Conservation (phyloP, 176 grass and related monocot genomes). For the Lolium rigidum region DNA sequence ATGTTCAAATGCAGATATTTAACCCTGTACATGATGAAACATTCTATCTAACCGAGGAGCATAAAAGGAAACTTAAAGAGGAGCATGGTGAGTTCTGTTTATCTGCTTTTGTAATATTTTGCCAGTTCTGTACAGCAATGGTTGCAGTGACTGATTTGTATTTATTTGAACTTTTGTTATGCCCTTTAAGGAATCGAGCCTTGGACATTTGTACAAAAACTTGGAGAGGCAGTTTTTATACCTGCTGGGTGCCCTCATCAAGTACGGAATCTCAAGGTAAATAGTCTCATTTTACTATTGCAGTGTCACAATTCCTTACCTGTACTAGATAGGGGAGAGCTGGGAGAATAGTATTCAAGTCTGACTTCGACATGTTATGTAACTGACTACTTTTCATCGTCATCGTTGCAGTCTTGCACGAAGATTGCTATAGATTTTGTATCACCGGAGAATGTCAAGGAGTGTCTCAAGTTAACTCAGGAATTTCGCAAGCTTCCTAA, state of each 20-base stretch:
- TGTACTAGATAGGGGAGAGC: background rate
- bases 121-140: background rate
- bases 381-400: background rate
- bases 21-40: conserved; percentile 80
- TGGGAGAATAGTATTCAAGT: conserved; percentile 12
- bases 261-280: conserved; percentile 87
- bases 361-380: conserved; percentile 33
- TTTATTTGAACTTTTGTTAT: conserved; percentile 27
- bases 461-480: conserved; percentile 73
- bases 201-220: conserved; percentile 82
- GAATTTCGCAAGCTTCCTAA: conserved; percentile 70
- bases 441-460: conserved; percentile 70
- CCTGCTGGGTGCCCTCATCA: conserved; percentile 84
- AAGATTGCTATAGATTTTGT: conserved; percentile 91
- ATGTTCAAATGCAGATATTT: conserved; percentile 54
- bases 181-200: conserved; percentile 65
- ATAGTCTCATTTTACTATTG: conserved; percentile 9
- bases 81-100: conserved; percentile 66
- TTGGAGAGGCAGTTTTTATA: conserved; percentile 83
- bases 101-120: conserved; percentile 23
- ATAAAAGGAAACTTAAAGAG: conserved; percentile 75
- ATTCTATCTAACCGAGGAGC: conserved; percentile 68
- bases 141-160: background rate
- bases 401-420: conserved; percentile 61
- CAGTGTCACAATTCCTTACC: background rate